Conservation (phyloP, 805 yeast genomes). For the Candida khao-thaluensis region DNA sequence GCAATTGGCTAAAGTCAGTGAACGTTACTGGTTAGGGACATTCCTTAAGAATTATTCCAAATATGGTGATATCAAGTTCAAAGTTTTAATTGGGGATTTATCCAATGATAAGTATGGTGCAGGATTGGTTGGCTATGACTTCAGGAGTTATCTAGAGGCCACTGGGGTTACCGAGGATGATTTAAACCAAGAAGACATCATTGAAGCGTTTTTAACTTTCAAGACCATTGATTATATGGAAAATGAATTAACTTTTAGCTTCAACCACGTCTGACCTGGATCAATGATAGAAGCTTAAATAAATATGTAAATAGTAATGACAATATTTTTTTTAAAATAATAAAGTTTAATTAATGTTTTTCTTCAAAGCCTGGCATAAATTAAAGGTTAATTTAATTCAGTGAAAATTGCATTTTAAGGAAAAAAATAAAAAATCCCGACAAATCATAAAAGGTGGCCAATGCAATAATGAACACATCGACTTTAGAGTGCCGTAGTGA, state of each 20-base stretch:
- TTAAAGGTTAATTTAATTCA: background rate
- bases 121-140: constrained; percentile 13
- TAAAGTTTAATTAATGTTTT: background rate
- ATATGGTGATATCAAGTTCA: constrained; percentile 19
- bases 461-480: too few relatives aligned
- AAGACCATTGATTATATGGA: constrained; percentile 35
- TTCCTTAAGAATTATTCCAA: constrained; percentile 28
- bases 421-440: background rate
- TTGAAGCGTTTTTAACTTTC: constrained; percentile 16
- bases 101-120: constrained; percentile 6
- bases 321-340: background rate
- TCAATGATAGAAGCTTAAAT: background rate
- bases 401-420: background rate
- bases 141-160: constrained; percentile 19
- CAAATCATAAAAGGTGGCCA: too few relatives aligned
- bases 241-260: constrained; percentile 28
- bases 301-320: constrained; percentile 2
- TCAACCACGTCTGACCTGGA: too few relatives aligned
- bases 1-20: constrained; percentile 24
- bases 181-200: constrained; percentile 11
- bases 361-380: background rate
- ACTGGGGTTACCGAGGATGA: constrained; percentile 16
- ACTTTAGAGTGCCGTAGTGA: too few relatives aligned
- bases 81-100: constrained; percentile 17
- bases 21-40: constrained; percentile 38